These are phyloP conservation scores for Penicillium herquei DNA, from an alignment of 495 filamentous ascomycete species.

Conservation along the genomic window DNA sequence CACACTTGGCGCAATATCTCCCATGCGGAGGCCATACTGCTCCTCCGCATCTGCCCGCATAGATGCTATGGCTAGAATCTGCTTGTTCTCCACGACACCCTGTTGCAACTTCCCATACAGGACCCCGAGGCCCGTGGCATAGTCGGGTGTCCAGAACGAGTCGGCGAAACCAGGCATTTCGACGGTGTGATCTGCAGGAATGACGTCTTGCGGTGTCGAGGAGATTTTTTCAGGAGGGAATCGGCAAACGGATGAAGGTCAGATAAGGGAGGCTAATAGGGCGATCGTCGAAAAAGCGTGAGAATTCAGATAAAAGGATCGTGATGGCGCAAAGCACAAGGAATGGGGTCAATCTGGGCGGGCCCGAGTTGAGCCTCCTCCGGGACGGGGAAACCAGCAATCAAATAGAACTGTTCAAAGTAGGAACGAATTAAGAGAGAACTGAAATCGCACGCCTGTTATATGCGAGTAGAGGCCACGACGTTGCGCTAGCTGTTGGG, in stretches of 20 bases:
- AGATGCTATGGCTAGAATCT: slow-evolving; percentile 84
- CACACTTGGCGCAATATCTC: slow-evolving; percentile 77
- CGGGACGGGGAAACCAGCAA: slow-evolving; percentile 1
- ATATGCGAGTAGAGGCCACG: neutral
- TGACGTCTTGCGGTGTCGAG: slow-evolving; percentile 4
- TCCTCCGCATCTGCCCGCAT: slow-evolving; percentile 98
- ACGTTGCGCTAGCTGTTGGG: slow-evolving; percentile 4
- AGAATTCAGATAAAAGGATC: neutral
- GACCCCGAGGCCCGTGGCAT: slow-evolving; percentile 89
- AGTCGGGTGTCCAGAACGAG: slow-evolving; percentile 95
- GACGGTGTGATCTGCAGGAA: slow-evolving; percentile 4
- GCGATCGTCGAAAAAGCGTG: neutral
- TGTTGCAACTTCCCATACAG: slow-evolving; percentile 97
- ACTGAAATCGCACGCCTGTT: neutral
- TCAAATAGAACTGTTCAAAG: neutral
- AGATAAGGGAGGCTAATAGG: neutral
- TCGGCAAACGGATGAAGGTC: neutral
- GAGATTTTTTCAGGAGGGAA: neutral
- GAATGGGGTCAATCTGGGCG: slow-evolving; percentile 4
- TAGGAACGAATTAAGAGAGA: slow-evolving; percentile 1
- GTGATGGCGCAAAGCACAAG: slow-evolving; percentile 7
- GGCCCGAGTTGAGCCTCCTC: slow-evolving; percentile 8
- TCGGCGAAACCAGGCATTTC: slow-evolving; percentile 85
- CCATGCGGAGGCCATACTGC: slow-evolving; percentile 75
- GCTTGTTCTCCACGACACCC: slow-evolving; percentile 90